Evolutionary conservation across 441 rosid species (phyloP).

Genomic region (Theobroma grandiflorum): DNA sequence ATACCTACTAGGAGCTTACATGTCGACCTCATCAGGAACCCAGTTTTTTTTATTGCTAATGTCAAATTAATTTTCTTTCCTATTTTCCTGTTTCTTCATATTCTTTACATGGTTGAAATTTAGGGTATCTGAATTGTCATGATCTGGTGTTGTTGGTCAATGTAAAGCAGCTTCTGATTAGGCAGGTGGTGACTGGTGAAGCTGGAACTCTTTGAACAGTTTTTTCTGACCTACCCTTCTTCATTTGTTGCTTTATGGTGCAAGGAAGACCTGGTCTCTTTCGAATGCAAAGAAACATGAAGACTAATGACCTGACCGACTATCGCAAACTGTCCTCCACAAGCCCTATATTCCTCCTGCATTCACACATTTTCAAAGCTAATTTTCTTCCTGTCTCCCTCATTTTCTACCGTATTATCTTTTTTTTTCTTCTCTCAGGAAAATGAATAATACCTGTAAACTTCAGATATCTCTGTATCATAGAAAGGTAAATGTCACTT

Average conservation of each 20-base stretch:
- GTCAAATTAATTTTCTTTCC: not conserved
- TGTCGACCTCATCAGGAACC: not conserved
- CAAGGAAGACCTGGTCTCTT: not conserved
- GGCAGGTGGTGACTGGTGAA: conserved; percentile 17
- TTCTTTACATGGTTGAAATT: not conserved
- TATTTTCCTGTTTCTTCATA: not conserved
- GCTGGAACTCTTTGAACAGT: not conserved
- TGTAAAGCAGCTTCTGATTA: not conserved
- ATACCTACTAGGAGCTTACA: not conserved
- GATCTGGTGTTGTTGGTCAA: not conserved
- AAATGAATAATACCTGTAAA: not conserved
- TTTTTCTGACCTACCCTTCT: not conserved
- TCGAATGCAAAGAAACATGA: not conserved
- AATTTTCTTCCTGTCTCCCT: too few species aligned
- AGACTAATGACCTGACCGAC: not conserved
- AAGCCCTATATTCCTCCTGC: not conserved
- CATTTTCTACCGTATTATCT: too few species aligned
- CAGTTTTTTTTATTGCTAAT: not conserved
- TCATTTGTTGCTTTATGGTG: not conserved
- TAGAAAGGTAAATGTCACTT: too few species aligned
- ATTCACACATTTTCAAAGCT: not conserved
- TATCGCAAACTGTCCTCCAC: not conserved
- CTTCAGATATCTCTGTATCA: too few species aligned
- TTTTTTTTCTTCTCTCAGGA: too few species aligned
- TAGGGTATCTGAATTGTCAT: not conserved